These are phyloP conservation scores for Agaricus sinodeliciosus DNA, from an alignment of 768 basidiomycete genomes.

Conservation along the genomic window DNA sequence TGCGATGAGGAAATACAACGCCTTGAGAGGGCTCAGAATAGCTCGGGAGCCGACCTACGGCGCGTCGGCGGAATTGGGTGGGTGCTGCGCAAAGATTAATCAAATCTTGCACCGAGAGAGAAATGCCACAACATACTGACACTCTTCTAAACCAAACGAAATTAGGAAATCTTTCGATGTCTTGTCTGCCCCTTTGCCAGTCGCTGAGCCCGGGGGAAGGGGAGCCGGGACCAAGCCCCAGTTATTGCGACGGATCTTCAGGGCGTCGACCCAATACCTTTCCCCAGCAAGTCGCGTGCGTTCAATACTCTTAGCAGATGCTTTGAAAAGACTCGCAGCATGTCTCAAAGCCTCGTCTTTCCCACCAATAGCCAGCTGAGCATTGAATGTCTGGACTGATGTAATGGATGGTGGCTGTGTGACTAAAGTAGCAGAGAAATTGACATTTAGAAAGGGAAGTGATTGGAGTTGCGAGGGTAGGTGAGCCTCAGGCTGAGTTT, in stretches of 20 bases:
- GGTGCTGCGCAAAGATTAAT: conserved; percentile 41
- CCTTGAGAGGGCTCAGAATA: conserved; percentile 33
- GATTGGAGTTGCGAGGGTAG: conserved; percentile 5
- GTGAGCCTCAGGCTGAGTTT: conserved; percentile 7
- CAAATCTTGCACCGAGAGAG: not conserved
- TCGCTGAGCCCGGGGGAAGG: conserved; percentile 60
- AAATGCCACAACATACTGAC: conserved; percentile 34
- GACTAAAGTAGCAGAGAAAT: conserved; percentile 57
- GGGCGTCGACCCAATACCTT: conserved; percentile 77
- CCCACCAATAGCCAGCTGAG: conserved; percentile 65
- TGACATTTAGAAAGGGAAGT: conserved; percentile 13
- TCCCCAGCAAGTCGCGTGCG: conserved; percentile 54
- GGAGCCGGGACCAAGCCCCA: conserved; percentile 81
- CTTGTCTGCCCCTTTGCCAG: conserved; percentile 72
- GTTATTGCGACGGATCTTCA: conserved; percentile 68
- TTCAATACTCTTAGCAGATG: conserved; percentile 66
- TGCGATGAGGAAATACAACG: conserved; percentile 61
- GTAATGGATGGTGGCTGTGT: conserved; percentile 58
- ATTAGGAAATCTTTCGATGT: conserved; percentile 78
- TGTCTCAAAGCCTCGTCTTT: conserved; percentile 78
- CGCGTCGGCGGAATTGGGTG: conserved; percentile 53
- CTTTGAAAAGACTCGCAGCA: conserved; percentile 64
- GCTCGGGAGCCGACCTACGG: conserved; percentile 62
- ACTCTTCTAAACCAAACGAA: conserved; percentile 77
- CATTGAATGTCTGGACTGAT: conserved; percentile 67